Evolutionary conservation across 1,139 yeast genomes (phyloP).

Genomic region (Pichia sp.): DNA sequence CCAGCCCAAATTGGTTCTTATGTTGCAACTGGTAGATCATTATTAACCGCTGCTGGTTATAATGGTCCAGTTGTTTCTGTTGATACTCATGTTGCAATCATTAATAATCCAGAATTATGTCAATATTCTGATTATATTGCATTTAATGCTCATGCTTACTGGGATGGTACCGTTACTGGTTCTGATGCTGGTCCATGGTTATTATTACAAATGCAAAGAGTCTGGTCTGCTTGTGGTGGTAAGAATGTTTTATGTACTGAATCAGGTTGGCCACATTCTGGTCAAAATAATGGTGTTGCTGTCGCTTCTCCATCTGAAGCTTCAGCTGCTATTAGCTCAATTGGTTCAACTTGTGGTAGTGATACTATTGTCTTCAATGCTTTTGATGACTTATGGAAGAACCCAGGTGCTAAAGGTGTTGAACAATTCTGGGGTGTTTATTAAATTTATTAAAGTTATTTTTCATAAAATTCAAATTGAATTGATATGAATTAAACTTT

Average conservation of each 20-base stretch:
- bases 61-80: conserved; percentile 69
- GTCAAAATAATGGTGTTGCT: conserved; percentile 59
- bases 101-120: conserved; percentile 68
- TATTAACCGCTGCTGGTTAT: conserved; percentile 59
- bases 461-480: no score
- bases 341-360: conserved; percentile 47
- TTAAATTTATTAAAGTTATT: conserved; percentile 2
- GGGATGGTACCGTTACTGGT: conserved; percentile 65
- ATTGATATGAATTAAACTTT: background rate
- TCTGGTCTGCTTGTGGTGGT: conserved; percentile 60
- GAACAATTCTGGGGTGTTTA: conserved; percentile 49
- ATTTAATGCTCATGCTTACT: conserved; percentile 76
- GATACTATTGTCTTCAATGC: conserved; percentile 62
- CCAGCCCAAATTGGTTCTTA: conserved; percentile 51
- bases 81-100: conserved; percentile 72
- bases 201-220: conserved; percentile 57
- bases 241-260: conserved; percentile 62
- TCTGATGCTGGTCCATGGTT: conserved; percentile 67
- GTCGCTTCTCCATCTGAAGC: conserved; percentile 66
- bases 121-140: conserved; percentile 70
- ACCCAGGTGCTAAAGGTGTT: conserved; percentile 56
- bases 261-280: conserved; percentile 79
- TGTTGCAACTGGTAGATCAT: conserved; percentile 50
- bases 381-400: conserved; percentile 74
- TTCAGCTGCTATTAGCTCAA: conserved; percentile 50